Conservation (phyloP, 176 grass and related monocot species). For the Zea luxurians region DNA sequence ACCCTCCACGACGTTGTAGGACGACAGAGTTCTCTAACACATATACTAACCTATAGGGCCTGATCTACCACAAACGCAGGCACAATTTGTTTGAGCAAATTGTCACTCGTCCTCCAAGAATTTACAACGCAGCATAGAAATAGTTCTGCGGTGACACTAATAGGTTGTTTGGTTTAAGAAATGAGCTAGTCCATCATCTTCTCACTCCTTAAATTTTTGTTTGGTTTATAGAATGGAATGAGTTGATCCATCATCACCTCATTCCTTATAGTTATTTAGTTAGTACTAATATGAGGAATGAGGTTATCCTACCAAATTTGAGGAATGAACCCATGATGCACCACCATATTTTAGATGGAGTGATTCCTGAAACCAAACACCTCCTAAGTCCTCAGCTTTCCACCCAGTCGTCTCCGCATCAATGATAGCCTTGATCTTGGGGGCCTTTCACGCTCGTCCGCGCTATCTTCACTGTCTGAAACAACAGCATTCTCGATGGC, state of each 20-base stretch:
- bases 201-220: too few relatives aligned
- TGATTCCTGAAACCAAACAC: too few relatives aligned
- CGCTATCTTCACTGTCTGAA: constrained; percentile 88
- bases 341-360: too few relatives aligned
- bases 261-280: too few relatives aligned
- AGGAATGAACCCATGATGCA: too few relatives aligned
- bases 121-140: background rate
- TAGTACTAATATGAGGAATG: too few relatives aligned
- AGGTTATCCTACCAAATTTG: too few relatives aligned
- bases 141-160: background rate
- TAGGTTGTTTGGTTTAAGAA: too few relatives aligned
- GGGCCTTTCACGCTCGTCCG: constrained; percentile 52
- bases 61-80: background rate
- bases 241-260: too few relatives aligned
- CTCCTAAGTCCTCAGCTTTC: constrained; percentile 40
- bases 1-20: background rate
- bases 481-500: constrained; percentile 42
- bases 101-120: background rate
- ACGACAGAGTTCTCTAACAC: constrained; percentile 26
- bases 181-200: too few relatives aligned
- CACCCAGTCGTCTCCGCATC: constrained; percentile 40
- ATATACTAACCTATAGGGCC: background rate
- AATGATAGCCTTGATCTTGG: constrained; percentile 61
- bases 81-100: background rate
- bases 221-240: too few relatives aligned